phyloP scores from a whole-genome alignment of 2,329 filamentous ascomycete genomes.

The Fusarium bulbicola region DNA sequence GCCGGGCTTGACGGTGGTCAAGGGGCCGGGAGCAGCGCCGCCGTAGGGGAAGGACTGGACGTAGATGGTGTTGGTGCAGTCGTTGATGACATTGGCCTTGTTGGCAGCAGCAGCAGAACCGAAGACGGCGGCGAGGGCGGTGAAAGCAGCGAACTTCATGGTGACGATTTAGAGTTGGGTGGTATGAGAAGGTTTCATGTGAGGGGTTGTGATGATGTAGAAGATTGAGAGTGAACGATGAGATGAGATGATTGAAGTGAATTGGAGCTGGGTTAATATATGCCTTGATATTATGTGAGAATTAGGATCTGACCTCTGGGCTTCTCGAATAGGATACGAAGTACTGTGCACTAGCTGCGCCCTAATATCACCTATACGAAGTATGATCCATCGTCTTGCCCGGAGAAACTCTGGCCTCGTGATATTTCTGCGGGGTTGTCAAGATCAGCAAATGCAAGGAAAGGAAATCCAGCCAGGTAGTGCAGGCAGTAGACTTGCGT shows the following conservation, averaged over 20 bases:
- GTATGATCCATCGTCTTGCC: neutral
- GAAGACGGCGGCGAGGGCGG: conserved; percentile 45
- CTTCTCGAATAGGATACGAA: conserved; percentile 8
- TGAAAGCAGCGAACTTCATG: conserved; percentile 44
- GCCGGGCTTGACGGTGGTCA: conserved; percentile 47
- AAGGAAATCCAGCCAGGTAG: neutral
- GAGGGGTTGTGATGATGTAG: neutral
- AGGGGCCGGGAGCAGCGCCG: conserved; percentile 43
- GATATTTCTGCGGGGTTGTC: neutral
- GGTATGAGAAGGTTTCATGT: neutral
- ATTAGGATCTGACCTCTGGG: neutral
- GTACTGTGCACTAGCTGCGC: conserved; percentile 1
- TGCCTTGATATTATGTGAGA: conserved; percentile 6
- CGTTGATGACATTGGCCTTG: conserved; percentile 50
- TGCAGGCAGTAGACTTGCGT: too few relatives aligned
- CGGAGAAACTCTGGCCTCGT: conserved; percentile 4
- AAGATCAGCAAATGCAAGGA: neutral
- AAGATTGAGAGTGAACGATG: neutral
- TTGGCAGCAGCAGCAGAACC: conserved; percentile 45
- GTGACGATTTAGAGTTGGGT: conserved; percentile 20
- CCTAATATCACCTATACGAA: conserved; percentile 9
- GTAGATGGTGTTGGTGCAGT: conserved; percentile 46
- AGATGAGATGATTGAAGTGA: neutral
- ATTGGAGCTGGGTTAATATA: neutral
- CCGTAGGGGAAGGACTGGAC: conserved; percentile 51